These are phyloP conservation scores for Boechera divaricarpa DNA, from an alignment of 345 rosid species.

Conservation along the genomic window DNA sequence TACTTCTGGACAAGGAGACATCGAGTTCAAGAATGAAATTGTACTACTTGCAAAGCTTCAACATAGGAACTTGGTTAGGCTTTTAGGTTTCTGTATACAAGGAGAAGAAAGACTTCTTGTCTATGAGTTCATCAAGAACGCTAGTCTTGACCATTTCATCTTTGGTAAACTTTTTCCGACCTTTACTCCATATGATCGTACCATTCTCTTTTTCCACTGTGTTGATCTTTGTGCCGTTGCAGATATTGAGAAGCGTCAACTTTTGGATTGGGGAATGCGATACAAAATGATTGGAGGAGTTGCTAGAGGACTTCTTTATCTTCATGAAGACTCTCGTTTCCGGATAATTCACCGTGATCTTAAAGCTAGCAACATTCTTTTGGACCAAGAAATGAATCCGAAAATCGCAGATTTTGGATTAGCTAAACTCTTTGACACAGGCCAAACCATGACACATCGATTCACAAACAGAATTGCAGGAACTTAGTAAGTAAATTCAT, in stretches of 20 bases:
- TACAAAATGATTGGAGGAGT: constrained; percentile 34
- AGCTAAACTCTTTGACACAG: constrained; percentile 52
- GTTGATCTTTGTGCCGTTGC: not conserved
- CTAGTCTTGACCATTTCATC: constrained; percentile 53
- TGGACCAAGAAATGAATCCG: constrained; percentile 58
- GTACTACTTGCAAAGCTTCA: constrained; percentile 57
- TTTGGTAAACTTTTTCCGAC: constrained; percentile 33
- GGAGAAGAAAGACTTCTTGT: constrained; percentile 54
- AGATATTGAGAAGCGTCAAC: constrained; percentile 29
- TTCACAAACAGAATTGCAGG: constrained; percentile 57
- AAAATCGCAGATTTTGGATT: constrained; percentile 70
- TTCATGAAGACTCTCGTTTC: constrained; percentile 59
- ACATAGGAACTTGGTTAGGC: constrained; percentile 57
- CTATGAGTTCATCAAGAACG: constrained; percentile 52
- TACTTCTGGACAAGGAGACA: constrained; percentile 51
- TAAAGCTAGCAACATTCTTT: constrained; percentile 61
- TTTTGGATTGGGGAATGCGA: constrained; percentile 33
- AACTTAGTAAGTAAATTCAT: constrained; percentile 48
- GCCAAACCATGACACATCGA: constrained; percentile 42
- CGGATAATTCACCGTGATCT: constrained; percentile 63
- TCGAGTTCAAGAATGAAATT: constrained; percentile 58
- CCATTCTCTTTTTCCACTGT: not conserved
- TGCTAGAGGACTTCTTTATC: constrained; percentile 40
- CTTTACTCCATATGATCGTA: not conserved
- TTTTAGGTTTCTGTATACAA: constrained; percentile 50